These are phyloP conservation scores for Lasiodiplodia citricola DNA, from an alignment of 2,329 filamentous ascomycete genomes.

Conservation along the genomic window DNA sequence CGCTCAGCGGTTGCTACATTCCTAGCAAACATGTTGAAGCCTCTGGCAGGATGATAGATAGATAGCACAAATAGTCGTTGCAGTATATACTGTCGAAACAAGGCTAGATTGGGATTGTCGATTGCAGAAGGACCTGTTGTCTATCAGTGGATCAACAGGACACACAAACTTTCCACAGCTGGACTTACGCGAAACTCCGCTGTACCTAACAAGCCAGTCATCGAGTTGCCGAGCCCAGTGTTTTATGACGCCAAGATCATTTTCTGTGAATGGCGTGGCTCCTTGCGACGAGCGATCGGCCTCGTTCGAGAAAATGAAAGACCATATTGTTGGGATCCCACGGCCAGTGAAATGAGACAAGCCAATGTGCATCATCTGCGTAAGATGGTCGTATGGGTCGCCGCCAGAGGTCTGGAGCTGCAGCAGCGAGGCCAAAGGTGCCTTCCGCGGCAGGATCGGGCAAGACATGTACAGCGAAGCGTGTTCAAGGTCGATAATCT, in stretches of 20 bases:
- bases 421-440: constrained; percentile 45
- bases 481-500: constrained; percentile 54
- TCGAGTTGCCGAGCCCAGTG: constrained; percentile 52
- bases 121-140: constrained; percentile 34
- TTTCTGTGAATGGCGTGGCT: constrained; percentile 42
- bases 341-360: constrained; percentile 51
- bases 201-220: constrained; percentile 51
- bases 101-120: constrained; percentile 43
- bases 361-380: constrained; percentile 54
- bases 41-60: constrained; percentile 51
- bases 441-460: constrained; percentile 49
- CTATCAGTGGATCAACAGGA: background rate
- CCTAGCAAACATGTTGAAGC: constrained; percentile 47
- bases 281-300: constrained; percentile 30
- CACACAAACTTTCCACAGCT: background rate
- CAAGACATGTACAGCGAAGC: constrained; percentile 50
- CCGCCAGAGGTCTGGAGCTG: constrained; percentile 41
- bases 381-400: constrained; percentile 50
- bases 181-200: constrained; percentile 19
- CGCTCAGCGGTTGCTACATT: constrained; percentile 48
- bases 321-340: constrained; percentile 52
- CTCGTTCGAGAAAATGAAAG: constrained; percentile 42
- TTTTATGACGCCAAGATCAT: constrained; percentile 49
- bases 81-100: constrained; percentile 51
- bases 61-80: constrained; percentile 51